Percentiles rank a stretch among this genome's conserved stretches.
Conservation (phyloP, 202 grass and related monocot species). For the Schoenoplectus tabernaemontani region DNA sequence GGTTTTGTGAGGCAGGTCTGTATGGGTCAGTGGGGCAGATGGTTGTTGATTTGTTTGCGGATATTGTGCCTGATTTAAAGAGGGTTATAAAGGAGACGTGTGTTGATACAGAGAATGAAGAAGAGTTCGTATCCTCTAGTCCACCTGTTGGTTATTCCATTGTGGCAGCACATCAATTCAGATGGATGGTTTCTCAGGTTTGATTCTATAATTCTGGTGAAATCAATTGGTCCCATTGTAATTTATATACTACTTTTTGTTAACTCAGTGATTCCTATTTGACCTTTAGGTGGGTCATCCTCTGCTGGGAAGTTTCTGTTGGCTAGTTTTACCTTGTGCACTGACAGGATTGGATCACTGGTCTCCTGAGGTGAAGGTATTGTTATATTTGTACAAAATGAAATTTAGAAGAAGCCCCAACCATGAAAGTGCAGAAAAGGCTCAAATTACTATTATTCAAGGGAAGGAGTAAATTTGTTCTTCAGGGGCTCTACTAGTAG, state of each 20-base stretch:
- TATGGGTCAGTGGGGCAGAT: slow-evolving; percentile 45
- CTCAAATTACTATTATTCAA: background rate
- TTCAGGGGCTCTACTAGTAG: background rate
- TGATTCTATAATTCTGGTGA: background rate
- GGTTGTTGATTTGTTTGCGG: slow-evolving; percentile 40
- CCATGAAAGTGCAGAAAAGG: background rate
- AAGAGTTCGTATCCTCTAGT: slow-evolving; percentile 36
- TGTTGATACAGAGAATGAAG: slow-evolving; percentile 40
- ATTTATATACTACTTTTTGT: background rate
- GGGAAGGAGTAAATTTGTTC: background rate
- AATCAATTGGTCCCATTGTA: background rate
- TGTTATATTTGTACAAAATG: background rate
- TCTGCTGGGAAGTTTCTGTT: slow-evolving; percentile 52
- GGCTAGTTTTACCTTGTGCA: slow-evolving; percentile 77
- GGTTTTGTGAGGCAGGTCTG: slow-evolving; percentile 30
- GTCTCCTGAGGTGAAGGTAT: slow-evolving; percentile 89
- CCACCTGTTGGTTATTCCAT: slow-evolving; percentile 56
- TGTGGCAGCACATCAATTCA: slow-evolving; percentile 66
- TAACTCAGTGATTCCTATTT: background rate
- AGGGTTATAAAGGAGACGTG: slow-evolving; percentile 45
- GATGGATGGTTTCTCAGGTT: slow-evolving; percentile 88
- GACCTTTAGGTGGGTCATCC: slow-evolving; percentile 53
- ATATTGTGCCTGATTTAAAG: slow-evolving; percentile 52
- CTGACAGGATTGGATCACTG: slow-evolving; percentile 84
- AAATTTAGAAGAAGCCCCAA: background rate